Evolutionary conservation across 2,329 filamentous ascomycete species (phyloP).

Genomic region (Fusarium torreyae): DNA sequence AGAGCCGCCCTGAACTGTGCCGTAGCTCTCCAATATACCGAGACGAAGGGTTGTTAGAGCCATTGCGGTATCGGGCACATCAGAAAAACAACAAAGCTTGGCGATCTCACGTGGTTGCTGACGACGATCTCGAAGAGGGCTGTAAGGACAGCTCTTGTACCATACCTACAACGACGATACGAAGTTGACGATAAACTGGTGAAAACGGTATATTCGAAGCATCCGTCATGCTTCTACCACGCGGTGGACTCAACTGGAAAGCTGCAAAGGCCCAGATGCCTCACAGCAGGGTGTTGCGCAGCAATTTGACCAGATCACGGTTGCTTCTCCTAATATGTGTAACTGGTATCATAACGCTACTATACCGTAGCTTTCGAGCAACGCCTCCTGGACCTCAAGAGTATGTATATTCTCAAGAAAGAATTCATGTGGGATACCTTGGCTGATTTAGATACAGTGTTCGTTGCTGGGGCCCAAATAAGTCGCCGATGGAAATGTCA

Average conservation of each 20-base stretch:
- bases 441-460: conserved; percentile 72
- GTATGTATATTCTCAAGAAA: conserved; percentile 63
- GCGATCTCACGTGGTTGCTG: conserved; percentile 24
- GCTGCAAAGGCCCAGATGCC: conserved; percentile 85
- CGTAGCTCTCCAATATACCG: not conserved
- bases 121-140: conserved; percentile 19
- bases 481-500: conserved; percentile 96
- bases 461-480: conserved; percentile 96
- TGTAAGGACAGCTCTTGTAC: conserved; percentile 20
- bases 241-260: conserved; percentile 93
- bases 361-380: conserved; percentile 89
- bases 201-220: conserved; percentile 43
- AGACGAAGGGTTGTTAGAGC: conserved; percentile 20
- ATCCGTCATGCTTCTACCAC: conserved; percentile 86
- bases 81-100: conserved; percentile 6
- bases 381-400: conserved; percentile 92
- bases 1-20: not conserved
- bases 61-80: conserved; percentile 16
- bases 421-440: conserved; percentile 46
- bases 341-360: conserved; percentile 78
- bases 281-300: conserved; percentile 79
- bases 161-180: conserved; percentile 28
- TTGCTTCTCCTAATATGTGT: conserved; percentile 82
- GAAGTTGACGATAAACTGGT: conserved; percentile 31
- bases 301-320: conserved; percentile 81